These are phyloP conservation scores for Septoria linicola DNA, from an alignment of 2,329 filamentous ascomycete species.

Conservation along the genomic window DNA sequence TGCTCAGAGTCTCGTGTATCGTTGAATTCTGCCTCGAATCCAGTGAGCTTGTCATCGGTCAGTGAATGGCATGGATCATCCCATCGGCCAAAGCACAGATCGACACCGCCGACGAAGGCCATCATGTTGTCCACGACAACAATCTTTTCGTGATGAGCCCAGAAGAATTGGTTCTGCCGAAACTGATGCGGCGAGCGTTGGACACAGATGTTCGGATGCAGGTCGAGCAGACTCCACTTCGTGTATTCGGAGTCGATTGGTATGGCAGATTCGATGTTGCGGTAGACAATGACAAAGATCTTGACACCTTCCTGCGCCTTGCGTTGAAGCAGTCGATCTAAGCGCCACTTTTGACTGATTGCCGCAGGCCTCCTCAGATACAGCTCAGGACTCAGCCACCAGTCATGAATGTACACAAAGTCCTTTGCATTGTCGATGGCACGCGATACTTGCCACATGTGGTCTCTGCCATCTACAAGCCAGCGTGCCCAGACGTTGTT, in stretches of 20 bases:
- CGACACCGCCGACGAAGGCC: conserved; percentile 91
- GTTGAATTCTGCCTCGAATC: conserved; percentile 74
- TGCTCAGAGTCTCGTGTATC: conserved; percentile 85
- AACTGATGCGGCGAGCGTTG: conserved; percentile 96
- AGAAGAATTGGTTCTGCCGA: conserved; percentile 99
- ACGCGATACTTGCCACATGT: conserved; percentile 99
- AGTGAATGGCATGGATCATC: conserved; percentile 91
- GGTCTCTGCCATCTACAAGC: conserved; percentile 94
- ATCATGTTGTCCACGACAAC: conserved; percentile 94
- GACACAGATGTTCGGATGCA: conserved; percentile 95
- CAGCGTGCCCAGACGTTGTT: conserved; percentile 87
- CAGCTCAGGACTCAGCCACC: conserved; percentile 96
- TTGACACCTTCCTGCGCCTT: conserved; percentile 96
- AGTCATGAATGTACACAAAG: conserved; percentile 98
- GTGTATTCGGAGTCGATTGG: conserved; percentile 98
- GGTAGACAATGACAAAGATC: conserved; percentile 95
- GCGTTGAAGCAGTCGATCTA: conserved; percentile 87
- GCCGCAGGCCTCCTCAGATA: conserved; percentile 92
- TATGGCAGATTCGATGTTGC: conserved; percentile 94
- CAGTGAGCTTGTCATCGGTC: conserved; percentile 89
- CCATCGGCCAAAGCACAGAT: conserved; percentile 96
- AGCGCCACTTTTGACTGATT: conserved; percentile 96
- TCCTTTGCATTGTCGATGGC: conserved; percentile 96
- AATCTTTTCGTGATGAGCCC: conserved; percentile 98
- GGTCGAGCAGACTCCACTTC: conserved; percentile 90